phyloP scores from a whole-genome alignment of 257 asterid species.

The Nicotiana sylvestris region DNA sequence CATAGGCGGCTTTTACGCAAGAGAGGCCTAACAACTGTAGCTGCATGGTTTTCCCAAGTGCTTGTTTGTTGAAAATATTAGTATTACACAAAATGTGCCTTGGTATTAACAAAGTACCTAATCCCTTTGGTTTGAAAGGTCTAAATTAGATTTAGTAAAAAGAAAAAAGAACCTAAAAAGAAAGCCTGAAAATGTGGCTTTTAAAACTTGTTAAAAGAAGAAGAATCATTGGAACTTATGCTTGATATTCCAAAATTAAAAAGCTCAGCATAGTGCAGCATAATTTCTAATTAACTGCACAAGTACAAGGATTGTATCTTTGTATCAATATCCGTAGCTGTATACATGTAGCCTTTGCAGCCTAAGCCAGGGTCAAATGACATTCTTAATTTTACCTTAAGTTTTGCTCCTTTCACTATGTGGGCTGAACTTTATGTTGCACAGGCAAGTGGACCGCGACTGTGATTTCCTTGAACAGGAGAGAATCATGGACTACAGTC shows the following conservation, averaged over 20 bases:
- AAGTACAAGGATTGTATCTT: not conserved
- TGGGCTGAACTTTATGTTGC: constrained; percentile 1
- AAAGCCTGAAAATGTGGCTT: not conserved
- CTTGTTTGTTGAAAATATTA: not conserved
- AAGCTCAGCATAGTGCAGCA: not conserved
- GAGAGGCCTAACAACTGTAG: not conserved
- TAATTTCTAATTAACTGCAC: not conserved
- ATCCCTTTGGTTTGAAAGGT: not conserved
- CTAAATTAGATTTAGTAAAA: too few relatives aligned
- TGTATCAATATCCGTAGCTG: not conserved
- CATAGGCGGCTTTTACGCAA: not conserved
- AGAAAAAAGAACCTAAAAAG: too few relatives aligned
- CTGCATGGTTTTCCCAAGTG: not conserved
- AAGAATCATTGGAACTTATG: not conserved
- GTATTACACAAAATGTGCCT: not conserved
- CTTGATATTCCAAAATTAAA: not conserved
- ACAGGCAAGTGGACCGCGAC: constrained; percentile 90
- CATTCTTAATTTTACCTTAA: not conserved
- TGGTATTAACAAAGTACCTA: not conserved
- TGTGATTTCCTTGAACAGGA: constrained; percentile 93
- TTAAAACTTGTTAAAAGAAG: not conserved
- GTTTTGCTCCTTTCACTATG: not conserved
- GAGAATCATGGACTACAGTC: constrained; percentile 96
- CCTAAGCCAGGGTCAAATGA: not conserved
- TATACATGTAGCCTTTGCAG: not conserved